Base-by-base conservation (phyloP, 1,284 basidiomycete genomes). In the Cryptococcus sp. region DNA sequence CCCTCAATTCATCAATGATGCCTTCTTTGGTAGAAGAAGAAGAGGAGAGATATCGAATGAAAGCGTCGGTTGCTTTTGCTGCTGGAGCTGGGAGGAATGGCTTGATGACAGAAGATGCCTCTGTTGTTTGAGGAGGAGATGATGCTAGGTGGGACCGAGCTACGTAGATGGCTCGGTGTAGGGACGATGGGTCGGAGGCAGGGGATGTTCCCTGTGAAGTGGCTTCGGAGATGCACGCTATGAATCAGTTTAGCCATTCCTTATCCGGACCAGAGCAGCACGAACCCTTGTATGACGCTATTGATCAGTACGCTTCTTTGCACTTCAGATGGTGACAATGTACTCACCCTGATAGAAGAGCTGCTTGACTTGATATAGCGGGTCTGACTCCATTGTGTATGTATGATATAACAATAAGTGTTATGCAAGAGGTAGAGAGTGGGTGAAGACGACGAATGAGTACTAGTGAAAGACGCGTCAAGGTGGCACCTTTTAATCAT, bases 101-200 rank as follows among this genome's bases (percentile, higher is more conserved):
- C 4, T 49, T 43, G 22, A 76, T 57, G 34, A 85, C 81, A 21
- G 86, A 67, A 34, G 87, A 69, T 11, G 82, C 76, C 13, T 82
- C 66, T 0, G 82, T 81, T 3, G 80, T 74, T 25, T 79, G 61
- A 1, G 87, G 75, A 42, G 87, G 79, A 37, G 82, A 79, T 4
- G 87, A 80, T 1, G 91, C 90, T 59, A 96, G 84, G 65, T 86
- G 80, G 1, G 91, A 82, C 50, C 92, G 86, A 24, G 88, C 85
- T 70, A 88, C 84, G 79, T 92, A 94, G 45, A 93, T 76, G 3
- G 89, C 74, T 21, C 69, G 62, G 23, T 62, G 63, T 28, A 70
- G 64, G 7, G 67, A 59, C 18, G 78, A 78, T 42, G 80, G 67
- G 58, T 85, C 81, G 2, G 83, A 73, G 10, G 60, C 58, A 7